These are phyloP conservation scores for Skeletonema costatum DNA, from an alignment of 108 stramenopile species.

Conservation along the genomic window DNA sequence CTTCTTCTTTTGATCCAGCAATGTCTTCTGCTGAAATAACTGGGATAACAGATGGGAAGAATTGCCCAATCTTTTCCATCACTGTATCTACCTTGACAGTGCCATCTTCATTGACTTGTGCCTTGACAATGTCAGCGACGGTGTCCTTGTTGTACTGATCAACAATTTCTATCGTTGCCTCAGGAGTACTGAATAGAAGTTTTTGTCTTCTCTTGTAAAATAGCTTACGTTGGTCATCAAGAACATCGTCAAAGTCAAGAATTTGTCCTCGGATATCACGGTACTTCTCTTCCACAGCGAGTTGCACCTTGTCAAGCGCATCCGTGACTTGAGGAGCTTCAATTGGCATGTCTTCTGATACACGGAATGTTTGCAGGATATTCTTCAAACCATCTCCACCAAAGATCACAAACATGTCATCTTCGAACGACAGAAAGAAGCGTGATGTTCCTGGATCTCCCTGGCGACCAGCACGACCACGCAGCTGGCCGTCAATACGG, in stretches of 20 bases:
- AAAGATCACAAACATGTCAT: slow-evolving; percentile 96
- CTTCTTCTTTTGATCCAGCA: slow-evolving; percentile 55
- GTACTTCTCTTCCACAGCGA: slow-evolving; percentile 87
- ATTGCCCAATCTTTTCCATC: slow-evolving; percentile 77
- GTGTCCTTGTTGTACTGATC: slow-evolving; percentile 70
- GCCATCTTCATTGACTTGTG: slow-evolving; percentile 63
- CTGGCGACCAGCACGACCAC: slow-evolving; percentile 95
- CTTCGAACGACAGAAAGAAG: slow-evolving; percentile 94
- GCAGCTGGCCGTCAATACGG: slow-evolving; percentile 92
- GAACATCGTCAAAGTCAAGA: slow-evolving; percentile 83
- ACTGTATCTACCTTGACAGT: slow-evolving; percentile 72
- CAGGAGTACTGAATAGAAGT: slow-evolving; percentile 62
- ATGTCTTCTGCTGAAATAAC: slow-evolving; percentile 54
- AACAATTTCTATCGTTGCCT: slow-evolving; percentile 60
- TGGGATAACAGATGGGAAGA: slow-evolving; percentile 75
- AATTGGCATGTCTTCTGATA: slow-evolving; percentile 90
- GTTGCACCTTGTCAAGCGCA: slow-evolving; percentile 84
- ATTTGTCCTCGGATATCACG: slow-evolving; percentile 84
- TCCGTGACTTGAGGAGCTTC: slow-evolving; percentile 88
- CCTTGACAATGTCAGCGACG: slow-evolving; percentile 78
- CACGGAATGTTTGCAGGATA: slow-evolving; percentile 87
- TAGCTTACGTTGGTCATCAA: slow-evolving; percentile 77
- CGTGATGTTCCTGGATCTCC: slow-evolving; percentile 94
- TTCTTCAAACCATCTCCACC: slow-evolving; percentile 83
- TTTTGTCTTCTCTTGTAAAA: slow-evolving; percentile 72